phyloP scores from a whole-genome alignment of 2,329 filamentous ascomycete species.

The Colletotrichum endophyticum region DNA sequence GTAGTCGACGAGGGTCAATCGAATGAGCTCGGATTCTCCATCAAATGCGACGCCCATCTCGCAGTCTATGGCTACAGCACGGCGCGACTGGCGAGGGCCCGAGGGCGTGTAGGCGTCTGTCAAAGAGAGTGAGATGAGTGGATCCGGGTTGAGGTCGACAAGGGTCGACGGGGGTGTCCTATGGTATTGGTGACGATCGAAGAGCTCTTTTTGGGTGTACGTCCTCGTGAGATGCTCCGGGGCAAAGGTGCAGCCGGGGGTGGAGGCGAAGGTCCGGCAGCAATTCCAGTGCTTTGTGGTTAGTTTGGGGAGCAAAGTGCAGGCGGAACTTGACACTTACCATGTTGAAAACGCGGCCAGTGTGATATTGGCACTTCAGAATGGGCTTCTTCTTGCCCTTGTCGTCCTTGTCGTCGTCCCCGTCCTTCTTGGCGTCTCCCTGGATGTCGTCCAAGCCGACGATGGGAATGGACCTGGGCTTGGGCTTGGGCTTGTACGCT shows the following conservation, averaged over 20 bases:
- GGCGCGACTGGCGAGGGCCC: neutral
- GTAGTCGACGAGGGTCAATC: slow-evolving; percentile 55
- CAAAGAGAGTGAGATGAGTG: neutral
- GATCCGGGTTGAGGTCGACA: neutral
- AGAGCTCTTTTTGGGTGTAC: slow-evolving; percentile 29
- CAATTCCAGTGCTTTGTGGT: slow-evolving; percentile 33
- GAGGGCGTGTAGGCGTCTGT: neutral
- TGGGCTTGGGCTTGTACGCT: neutral
- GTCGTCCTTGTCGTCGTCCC: neutral
- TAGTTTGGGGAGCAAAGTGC: neutral
- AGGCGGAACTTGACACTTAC: slow-evolving; percentile 21
- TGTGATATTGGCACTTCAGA: slow-evolving; percentile 30
- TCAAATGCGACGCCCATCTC: slow-evolving; percentile 55
- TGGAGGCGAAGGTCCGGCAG: slow-evolving; percentile 26
- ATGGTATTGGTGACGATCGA: slow-evolving; percentile 6
- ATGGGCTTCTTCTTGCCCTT: slow-evolving; percentile 6
- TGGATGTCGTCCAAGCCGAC: neutral
- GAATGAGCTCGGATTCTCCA: slow-evolving; percentile 56
- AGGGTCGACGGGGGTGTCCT: neutral
- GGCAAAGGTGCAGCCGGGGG: slow-evolving; percentile 28
- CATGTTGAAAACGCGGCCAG: slow-evolving; percentile 29
- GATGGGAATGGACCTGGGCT: neutral
- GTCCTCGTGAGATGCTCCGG: slow-evolving; percentile 27
- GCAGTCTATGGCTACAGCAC: slow-evolving; percentile 54
- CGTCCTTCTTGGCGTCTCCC: neutral